A percentile compares a stretch with the other conserved stretches of the same genome.
Conservation (phyloP, 176 grass and related monocot species). For the Hordeum vulgare region DNA sequence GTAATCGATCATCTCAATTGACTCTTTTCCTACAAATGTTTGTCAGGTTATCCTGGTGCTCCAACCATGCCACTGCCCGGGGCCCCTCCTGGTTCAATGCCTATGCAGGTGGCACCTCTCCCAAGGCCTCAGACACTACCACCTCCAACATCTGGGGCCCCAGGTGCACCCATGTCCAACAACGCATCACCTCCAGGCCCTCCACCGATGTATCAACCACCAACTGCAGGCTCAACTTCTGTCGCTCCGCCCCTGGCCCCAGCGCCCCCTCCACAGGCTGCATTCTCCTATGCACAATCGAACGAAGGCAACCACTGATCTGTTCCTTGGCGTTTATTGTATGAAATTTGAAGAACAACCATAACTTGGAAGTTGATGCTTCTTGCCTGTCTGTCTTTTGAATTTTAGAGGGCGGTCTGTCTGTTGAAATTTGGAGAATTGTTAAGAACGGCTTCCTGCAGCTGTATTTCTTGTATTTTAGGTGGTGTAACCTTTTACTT, state of each 20-base stretch:
- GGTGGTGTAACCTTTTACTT: slow-evolving; percentile 21
- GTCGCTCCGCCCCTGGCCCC: slow-evolving; percentile 35
- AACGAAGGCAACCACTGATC: slow-evolving; percentile 43
- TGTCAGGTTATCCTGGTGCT: slow-evolving; percentile 56
- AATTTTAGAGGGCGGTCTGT: not conserved
- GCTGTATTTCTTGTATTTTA: slow-evolving; percentile 1
- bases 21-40: not conserved
- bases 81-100: slow-evolving; percentile 35
- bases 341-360: not conserved
- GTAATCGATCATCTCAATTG: not conserved
- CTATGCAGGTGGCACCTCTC: slow-evolving; percentile 47
- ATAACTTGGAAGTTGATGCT: not conserved
- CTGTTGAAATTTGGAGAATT: not conserved
- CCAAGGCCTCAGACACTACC: slow-evolving; percentile 51
- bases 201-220: slow-evolving; percentile 41
- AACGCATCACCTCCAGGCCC: slow-evolving; percentile 24
- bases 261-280: slow-evolving; percentile 17
- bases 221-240: slow-evolving; percentile 25
- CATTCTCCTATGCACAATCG: slow-evolving; percentile 35
- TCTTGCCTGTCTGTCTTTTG: not conserved
- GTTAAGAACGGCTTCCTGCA: not conserved
- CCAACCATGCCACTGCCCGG: slow-evolving; percentile 8
- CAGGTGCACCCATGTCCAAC: slow-evolving; percentile 23
- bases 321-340: not conserved
- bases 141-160: slow-evolving; percentile 48